A percentile compares a stretch with the other conserved stretches of the same genome.
phyloP scores from a whole-genome alignment of 352 stramenopile species.

The Aphanomyces astaci region DNA sequence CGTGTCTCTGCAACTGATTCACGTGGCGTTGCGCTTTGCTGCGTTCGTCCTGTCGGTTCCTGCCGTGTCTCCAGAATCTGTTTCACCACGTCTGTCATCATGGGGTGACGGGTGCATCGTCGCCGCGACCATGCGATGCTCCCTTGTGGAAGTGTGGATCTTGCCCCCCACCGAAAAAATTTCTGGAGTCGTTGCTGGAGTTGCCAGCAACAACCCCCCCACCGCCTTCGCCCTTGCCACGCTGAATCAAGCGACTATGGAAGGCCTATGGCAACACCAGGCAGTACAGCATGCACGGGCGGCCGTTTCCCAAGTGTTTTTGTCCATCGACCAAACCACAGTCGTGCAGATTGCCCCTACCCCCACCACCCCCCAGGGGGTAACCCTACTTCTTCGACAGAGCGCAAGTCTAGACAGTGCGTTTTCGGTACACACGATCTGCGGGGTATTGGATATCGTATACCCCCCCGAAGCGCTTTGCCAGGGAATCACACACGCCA shows the following conservation, averaged over 20 bases:
- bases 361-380: not conserved
- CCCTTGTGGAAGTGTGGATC: not conserved
- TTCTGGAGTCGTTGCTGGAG: too few relatives aligned
- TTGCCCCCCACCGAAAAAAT: not conserved
- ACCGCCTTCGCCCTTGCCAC: not conserved
- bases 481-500: not conserved
- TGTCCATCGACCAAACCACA: not conserved
- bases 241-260: too few relatives aligned
- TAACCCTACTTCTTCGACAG: not conserved
- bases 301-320: not conserved
- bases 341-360: not conserved
- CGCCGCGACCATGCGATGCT: not conserved
- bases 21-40: not conserved
- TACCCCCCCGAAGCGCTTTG: not conserved
- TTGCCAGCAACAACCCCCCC: too few relatives aligned
- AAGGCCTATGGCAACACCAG: not conserved
- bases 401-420: not conserved
- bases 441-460: not conserved
- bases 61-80: not conserved
- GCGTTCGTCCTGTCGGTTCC: not conserved
- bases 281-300: not conserved
- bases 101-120: not conserved
- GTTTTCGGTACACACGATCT: too few relatives aligned
- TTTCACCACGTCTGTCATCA: not conserved
- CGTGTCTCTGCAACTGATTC: not conserved